Base-by-base conservation (phyloP, 177 flowering plant species). In the Vitis hybrid region DNA sequence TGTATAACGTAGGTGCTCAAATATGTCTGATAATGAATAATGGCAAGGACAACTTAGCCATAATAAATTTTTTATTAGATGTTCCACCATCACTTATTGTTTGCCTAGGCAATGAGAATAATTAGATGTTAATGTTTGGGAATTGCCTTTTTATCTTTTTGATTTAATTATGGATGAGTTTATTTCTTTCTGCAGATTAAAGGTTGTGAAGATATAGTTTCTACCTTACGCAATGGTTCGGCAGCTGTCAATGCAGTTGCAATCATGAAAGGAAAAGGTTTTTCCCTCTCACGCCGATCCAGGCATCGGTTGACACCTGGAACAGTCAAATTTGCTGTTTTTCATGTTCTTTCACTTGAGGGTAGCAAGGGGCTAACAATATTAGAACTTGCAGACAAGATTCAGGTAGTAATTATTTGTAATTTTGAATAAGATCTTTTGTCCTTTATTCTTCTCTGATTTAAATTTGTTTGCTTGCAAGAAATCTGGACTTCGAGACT, bases 261-360 rank as follows among this genome's bases (percentile, higher is more conserved):
- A 52, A 70, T 80, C 60, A 96, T 96, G 98, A 93, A 87, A 71
- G 97, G 89, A 70, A 89, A 86, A 76, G 97, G 95, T 14, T 83
- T 84, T 52, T 82, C 93, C 48, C 75, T 77, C 70, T 85, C 86
- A n/a, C 85, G 95, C 39, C 89, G 81, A 83, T 88, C 98, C 50
- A 87, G 97, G 75, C 97, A 93, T 82, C 89, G 97, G 1, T 81
- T 96, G 85, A 96, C 98, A 9, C 99, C 99, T 63, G 99, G 98
- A 81, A 96, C 98, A 33, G 98, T 96, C 51, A 96, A 96, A 70
- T 96, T 86, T 85, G 99, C 99, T 2, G 99, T 97, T 67, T 95
- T 88, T 79, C 93, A 95, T 82, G 89, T 93, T 78, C 93, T 95
- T 65, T 90, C 98, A 60, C 89, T 93, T 31, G 99, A 93, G 72